Percentiles rank a stretch among this genome's conserved stretches.
Conservation (phyloP, 345 rosid genomes). For the Geranium rotundifolium region DNA sequence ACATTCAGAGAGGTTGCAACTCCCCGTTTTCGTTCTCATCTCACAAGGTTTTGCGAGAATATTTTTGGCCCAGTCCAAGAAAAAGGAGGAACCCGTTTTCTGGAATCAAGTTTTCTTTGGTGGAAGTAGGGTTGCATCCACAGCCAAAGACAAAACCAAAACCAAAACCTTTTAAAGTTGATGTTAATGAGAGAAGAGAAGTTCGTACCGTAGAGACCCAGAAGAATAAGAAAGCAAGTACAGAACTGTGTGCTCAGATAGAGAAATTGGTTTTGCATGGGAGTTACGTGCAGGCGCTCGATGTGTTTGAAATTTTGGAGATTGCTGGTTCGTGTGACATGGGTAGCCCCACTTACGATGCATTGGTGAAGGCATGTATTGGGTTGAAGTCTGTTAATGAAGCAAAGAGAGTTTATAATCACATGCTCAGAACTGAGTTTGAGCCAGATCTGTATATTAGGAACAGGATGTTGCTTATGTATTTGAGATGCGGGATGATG, state of each 20-base stretch:
- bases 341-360: slow-evolving; percentile 52
- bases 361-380: slow-evolving; percentile 63
- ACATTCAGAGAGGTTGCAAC: too few relatives aligned
- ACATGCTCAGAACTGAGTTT: slow-evolving; percentile 43
- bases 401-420: slow-evolving; percentile 50
- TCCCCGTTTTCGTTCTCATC: slow-evolving; percentile 16
- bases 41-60: slow-evolving; percentile 16
- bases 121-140: slow-evolving; percentile 42
- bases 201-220: slow-evolving; percentile 14
- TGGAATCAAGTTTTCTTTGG: slow-evolving; percentile 33
- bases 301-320: slow-evolving; percentile 73
- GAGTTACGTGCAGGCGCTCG: slow-evolving; percentile 58
- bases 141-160: slow-evolving; percentile 45
- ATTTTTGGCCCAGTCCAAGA: slow-evolving; percentile 24
- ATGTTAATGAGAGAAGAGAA: slow-evolving; percentile 13
- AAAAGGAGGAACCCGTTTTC: slow-evolving; percentile 32
- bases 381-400: slow-evolving; percentile 54
- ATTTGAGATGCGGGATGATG: slow-evolving; percentile 68
- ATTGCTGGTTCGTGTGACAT: slow-evolving; percentile 36
- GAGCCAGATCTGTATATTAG: slow-evolving; percentile 51
- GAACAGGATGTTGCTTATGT: slow-evolving; percentile 62
- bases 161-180: slow-evolving; percentile 27
- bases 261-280: slow-evolving; percentile 53
- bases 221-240: slow-evolving; percentile 29
- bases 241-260: slow-evolving; percentile 57